Evolutionary conservation across 2,329 filamentous ascomycete species (phyloP), one percentile per base, ranked within the genome.

Genomic region (Fusarium sambucinum): DNA sequence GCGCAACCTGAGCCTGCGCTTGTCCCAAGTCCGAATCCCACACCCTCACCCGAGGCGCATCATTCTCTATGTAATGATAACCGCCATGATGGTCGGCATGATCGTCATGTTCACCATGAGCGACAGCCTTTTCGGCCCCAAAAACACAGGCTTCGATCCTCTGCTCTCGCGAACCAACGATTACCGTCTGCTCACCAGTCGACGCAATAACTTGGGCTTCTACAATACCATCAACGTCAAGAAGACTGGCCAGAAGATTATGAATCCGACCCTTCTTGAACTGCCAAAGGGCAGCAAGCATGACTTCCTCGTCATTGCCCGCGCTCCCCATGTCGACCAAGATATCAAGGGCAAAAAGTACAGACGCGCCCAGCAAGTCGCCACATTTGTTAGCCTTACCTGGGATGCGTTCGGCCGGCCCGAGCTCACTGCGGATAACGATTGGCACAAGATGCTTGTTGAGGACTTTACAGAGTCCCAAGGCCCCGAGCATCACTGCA

Each of bases 401-500:
- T 68, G 66, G 59, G 59, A 70, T 50, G 21, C 54, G 6, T 70
- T 70, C 40, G 67, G 68, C 29, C 67, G 67, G 32, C 68, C 68
- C 5, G 59, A 70, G 53, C 63, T 70, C 41, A 68, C 60, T 27
- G 59, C 67, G 5, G 52, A 51, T 29, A 52, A 64, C 41, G 48
- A 65, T n/a, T 71, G 69, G 69, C 65, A 66, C 23, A 72, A 61
- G 37, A 63, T 72, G 63, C 55, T 71, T 4, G 51, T 72, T 14
- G 66, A 71, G 38, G 69, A 68, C 27, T 71, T 64, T n/a, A 58
- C 55, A 11, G 61, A 65, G 12, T 19, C 29, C 8, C 60, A 65
- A n/a, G 69, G 69, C 3, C 69, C 69, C 3, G 58, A 72, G 23
- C 69, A 71, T 41, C 69, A 71, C 54, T 71, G 69, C 69, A 68